These are phyloP conservation scores for Penicillium lividum DNA, from an alignment of 495 filamentous ascomycete species.

Conservation along the genomic window DNA sequence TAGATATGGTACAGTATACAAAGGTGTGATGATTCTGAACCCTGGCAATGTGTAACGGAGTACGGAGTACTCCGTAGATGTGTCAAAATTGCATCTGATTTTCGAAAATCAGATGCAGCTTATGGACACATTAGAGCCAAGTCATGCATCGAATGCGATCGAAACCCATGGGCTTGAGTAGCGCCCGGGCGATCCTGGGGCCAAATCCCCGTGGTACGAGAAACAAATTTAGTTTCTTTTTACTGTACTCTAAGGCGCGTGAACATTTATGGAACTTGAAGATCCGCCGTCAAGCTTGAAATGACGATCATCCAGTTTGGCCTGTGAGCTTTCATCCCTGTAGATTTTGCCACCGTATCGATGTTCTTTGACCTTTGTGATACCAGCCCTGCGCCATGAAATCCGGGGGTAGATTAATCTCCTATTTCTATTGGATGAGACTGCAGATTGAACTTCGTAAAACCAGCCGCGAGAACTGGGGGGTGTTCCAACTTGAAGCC, in stretches of 20 bases:
- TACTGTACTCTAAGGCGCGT: neutral
- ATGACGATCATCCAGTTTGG: neutral
- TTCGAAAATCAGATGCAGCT: neutral
- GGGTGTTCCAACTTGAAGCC: neutral
- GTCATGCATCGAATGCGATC: constrained; percentile 5
- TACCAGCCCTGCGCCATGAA: constrained; percentile 13
- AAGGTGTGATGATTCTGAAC: neutral
- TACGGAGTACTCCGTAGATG: neutral
- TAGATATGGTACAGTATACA: neutral
- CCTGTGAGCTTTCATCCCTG: neutral
- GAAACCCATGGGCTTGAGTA: constrained; percentile 1
- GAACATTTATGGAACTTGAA: neutral
- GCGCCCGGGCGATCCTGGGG: constrained; percentile 1
- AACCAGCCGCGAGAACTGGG: neutral
- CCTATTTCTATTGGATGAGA: neutral
- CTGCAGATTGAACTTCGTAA: constrained; percentile 11
- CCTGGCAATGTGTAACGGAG: neutral
- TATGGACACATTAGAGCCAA: neutral
- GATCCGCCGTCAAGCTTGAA: neutral
- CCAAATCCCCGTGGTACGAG: neutral
- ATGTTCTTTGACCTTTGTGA: constrained; percentile 1
- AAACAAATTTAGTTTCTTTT: too few relatives aligned
- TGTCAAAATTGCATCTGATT: neutral
- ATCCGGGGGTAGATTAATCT: constrained; percentile 16
- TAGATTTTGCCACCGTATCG: neutral